phyloP scores from a whole-genome alignment of 305 asterid genomes.

The Lippia alba region DNA sequence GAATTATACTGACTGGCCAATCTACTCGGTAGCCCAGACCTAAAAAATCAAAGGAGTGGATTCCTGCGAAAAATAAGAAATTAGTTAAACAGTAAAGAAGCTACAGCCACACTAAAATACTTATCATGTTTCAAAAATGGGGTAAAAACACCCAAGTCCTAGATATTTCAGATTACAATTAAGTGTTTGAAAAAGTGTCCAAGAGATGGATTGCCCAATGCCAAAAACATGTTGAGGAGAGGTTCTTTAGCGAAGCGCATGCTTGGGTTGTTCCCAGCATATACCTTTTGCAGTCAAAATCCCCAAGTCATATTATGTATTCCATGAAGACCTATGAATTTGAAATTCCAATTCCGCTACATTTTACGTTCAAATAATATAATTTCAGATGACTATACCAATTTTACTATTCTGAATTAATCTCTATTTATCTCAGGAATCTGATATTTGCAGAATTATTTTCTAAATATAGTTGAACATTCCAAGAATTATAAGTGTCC shows the following conservation, averaged over 20 bases:
- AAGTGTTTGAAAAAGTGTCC: not conserved
- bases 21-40: constrained; percentile 95
- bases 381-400: constrained; percentile 12
- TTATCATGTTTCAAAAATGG: constrained; percentile 10
- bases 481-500: constrained; percentile 14
- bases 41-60: constrained; percentile 79
- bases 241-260: constrained; percentile 16
- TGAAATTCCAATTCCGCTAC: constrained; percentile 2
- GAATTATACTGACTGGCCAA: constrained; percentile 91
- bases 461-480: not conserved
- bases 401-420: constrained; percentile 14
- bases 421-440: not conserved
- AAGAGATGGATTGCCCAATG: constrained; percentile 14
- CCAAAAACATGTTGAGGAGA: constrained; percentile 9
- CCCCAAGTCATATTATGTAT: constrained; percentile 16
- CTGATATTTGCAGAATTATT: not conserved
- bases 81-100: constrained; percentile 34
- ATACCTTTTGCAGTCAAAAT: constrained; percentile 14
- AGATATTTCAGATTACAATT: constrained; percentile 21
- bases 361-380: constrained; percentile 22
- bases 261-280: constrained; percentile 13
- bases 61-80: constrained; percentile 63
- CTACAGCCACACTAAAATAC: constrained; percentile 23
- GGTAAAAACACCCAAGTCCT: constrained; percentile 24
- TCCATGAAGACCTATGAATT: constrained; percentile 19